Conservation (phyloP, 2,329 filamentous ascomycete species). For the Colletotrichum gigasporum region DNA sequence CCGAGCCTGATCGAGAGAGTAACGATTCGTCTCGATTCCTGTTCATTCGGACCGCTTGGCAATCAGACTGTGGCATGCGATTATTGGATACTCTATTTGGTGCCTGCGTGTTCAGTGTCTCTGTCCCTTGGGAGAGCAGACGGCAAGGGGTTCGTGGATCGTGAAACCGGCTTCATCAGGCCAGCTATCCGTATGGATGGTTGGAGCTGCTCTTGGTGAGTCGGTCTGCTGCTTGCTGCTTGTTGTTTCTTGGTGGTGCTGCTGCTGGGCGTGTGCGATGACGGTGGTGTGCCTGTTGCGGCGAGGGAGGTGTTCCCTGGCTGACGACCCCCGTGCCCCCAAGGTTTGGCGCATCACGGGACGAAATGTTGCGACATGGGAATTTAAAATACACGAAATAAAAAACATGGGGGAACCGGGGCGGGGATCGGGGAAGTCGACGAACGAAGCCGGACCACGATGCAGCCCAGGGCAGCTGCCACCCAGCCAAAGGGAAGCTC, state of each 20-base stretch:
- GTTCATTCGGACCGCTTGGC: background rate
- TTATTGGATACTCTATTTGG: background rate
- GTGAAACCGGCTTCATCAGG: conserved; percentile 12
- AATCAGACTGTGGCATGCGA: conserved; percentile 3
- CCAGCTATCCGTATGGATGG: background rate
- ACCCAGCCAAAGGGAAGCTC: background rate
- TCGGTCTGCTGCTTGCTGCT: background rate
- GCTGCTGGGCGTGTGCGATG: background rate
- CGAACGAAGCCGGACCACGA: conserved; percentile 25
- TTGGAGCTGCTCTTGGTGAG: no score
- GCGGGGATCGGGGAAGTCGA: conserved; percentile 20
- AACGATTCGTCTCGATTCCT: background rate
- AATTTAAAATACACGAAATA: background rate
- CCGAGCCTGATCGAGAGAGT: background rate
- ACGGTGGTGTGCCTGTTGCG: background rate
- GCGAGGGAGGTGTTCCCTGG: background rate
- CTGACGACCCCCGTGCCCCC: conserved; percentile 7
- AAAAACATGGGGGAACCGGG: conserved; percentile 19
- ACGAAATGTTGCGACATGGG: conserved; percentile 26
- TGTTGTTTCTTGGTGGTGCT: background rate
- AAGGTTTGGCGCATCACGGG: conserved; percentile 13
- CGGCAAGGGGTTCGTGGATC: background rate
- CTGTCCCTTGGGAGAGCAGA: no score
- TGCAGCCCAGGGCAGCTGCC: conserved; percentile 9
- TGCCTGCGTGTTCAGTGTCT: background rate